Evolutionary conservation across 2,329 filamentous ascomycete species (phyloP).

Genomic region (Monosporascus sp.): DNA sequence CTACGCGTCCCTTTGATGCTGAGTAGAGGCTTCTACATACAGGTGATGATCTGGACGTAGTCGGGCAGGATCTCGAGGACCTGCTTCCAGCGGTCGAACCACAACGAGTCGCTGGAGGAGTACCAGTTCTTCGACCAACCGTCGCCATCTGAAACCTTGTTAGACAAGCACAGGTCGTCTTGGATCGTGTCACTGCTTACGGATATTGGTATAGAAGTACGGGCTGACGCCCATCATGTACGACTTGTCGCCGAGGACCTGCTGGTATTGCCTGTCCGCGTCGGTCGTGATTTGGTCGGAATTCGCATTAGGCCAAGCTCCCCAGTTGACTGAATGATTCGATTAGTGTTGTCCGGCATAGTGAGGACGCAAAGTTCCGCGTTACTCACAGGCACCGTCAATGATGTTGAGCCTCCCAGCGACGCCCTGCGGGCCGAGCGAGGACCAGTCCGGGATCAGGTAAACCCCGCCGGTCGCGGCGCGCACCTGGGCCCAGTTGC

Average conservation of each 20-base stretch:
- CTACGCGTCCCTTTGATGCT: neutral
- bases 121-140: slow-evolving; percentile 41
- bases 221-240: slow-evolving; percentile 46
- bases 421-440: slow-evolving; percentile 32
- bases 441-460: slow-evolving; percentile 43
- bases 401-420: slow-evolving; percentile 16
- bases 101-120: slow-evolving; percentile 47
- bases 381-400: slow-evolving; percentile 24
- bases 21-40: slow-evolving; percentile 21
- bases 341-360: neutral
- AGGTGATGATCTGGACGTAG: slow-evolving; percentile 51
- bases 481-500: slow-evolving; percentile 38
- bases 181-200: neutral
- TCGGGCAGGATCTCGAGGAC: slow-evolving; percentile 44
- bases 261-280: slow-evolving; percentile 35
- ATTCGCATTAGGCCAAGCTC: slow-evolving; percentile 41
- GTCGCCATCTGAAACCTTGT: neutral
- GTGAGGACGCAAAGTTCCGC: neutral
- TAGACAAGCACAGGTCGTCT: neutral
- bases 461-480: slow-evolving; percentile 31
- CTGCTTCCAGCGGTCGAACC: slow-evolving; percentile 52
- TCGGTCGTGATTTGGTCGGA: slow-evolving; percentile 31
- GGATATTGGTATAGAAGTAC: slow-evolving; percentile 33
- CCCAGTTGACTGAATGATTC: slow-evolving; percentile 38
- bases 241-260: slow-evolving; percentile 33